These are phyloP conservation scores for Pythium rhizo-oryzae DNA, from an alignment of 352 stramenopile genomes.

Conservation along the genomic window DNA sequence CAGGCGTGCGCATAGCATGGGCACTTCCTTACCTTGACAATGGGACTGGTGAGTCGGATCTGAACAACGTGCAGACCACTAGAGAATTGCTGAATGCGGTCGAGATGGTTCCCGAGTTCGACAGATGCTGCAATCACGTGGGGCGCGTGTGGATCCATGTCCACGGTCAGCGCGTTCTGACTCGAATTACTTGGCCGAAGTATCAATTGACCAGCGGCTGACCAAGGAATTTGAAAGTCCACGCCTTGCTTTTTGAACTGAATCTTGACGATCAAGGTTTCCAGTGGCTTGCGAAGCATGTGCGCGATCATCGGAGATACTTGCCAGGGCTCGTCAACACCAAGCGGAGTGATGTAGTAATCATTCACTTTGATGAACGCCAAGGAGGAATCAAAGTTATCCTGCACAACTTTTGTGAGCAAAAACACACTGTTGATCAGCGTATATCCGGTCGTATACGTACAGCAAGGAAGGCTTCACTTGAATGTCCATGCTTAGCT, in stretches of 20 bases:
- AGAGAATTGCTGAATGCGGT: constrained; percentile 8
- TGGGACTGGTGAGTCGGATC: constrained; percentile 13
- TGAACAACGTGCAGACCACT: constrained; percentile 1
- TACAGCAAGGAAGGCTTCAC: background rate
- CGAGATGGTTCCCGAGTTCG: background rate
- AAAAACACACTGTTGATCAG: background rate
- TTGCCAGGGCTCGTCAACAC: constrained; percentile 11
- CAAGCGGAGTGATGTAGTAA: constrained; percentile 14
- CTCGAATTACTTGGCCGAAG: constrained; percentile 19
- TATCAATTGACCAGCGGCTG: constrained; percentile 3
- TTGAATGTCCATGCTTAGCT: too few relatives aligned
- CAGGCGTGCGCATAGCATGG: background rate
- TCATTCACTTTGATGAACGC: constrained; percentile 27
- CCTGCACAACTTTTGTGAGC: background rate
- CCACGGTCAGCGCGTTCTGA: background rate
- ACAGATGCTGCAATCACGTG: constrained; percentile 3
- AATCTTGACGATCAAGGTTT: constrained; percentile 4
- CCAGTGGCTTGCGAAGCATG: constrained; percentile 12
- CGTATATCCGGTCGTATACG: too few relatives aligned
- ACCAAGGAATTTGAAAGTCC: constrained; percentile 7
- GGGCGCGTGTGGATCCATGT: background rate
- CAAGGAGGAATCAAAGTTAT: constrained; percentile 7
- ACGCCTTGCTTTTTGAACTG: constrained; percentile 18
- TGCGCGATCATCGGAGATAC: constrained; percentile 17
- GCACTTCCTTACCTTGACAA: constrained; percentile 12